Evolutionary conservation across 2,329 filamentous ascomycete species (phyloP).

Genomic region (Monosporascus sp.): DNA sequence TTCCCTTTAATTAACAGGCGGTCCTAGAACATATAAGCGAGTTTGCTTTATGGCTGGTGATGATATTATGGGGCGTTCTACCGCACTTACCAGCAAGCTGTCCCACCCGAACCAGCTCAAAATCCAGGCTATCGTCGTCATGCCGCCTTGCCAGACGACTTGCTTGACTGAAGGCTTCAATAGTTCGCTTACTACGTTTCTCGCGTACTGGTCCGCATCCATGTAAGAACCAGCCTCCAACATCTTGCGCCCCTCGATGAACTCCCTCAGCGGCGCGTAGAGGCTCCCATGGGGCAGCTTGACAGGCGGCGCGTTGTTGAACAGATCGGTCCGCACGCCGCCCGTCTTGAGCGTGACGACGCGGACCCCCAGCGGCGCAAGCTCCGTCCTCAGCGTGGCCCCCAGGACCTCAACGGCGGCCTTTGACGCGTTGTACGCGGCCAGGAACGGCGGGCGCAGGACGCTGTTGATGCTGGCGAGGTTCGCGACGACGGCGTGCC

Average conservation of each 20-base stretch:
- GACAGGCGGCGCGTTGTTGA: constrained; percentile 14
- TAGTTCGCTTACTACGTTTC: constrained; percentile 13
- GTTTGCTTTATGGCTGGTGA: too few species aligned
- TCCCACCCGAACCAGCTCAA: constrained; percentile 22
- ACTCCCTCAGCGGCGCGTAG: constrained; percentile 15
- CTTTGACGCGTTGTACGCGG: constrained; percentile 22
- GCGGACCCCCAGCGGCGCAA: constrained; percentile 19
- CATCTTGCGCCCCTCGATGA: constrained; percentile 15
- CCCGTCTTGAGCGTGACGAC: constrained; percentile 22
- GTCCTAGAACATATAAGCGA: constrained; percentile 1
- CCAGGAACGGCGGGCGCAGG: constrained; percentile 14
- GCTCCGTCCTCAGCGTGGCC: constrained; percentile 16
- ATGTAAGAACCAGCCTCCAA: constrained; percentile 9
- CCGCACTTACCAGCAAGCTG: constrained; percentile 15
- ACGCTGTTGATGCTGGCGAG: constrained; percentile 17
- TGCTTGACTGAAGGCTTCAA: constrained; percentile 12
- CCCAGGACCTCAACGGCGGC: constrained; percentile 18
- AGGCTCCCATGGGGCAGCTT: constrained; percentile 15
- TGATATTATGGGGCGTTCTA: too few species aligned
- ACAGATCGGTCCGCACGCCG: constrained; percentile 12
- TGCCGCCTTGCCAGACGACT: constrained; percentile 18
- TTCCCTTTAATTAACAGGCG: constrained; percentile 1
- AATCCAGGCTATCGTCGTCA: constrained; percentile 16
- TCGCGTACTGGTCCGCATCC: constrained; percentile 13
- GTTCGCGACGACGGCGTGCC: constrained; percentile 14